Conservation (phyloP, 208 protist species). For the Leishmania tropica region DNA sequence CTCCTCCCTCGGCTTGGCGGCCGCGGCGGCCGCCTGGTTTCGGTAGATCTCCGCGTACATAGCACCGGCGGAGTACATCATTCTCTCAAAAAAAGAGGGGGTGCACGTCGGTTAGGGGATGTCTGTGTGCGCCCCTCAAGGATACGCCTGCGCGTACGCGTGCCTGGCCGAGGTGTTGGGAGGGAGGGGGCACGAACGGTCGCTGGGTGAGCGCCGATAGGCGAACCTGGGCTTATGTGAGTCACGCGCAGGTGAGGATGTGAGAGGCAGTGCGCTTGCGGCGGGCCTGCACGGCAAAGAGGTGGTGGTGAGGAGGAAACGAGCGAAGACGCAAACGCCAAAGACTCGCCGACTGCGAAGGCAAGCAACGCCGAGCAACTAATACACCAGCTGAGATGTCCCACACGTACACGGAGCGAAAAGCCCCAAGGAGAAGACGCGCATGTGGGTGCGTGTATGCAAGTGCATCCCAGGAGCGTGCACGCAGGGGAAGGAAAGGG, state of each 20-base stretch:
- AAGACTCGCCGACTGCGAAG: not conserved
- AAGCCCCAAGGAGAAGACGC: not conserved
- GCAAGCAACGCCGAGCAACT: not conserved
- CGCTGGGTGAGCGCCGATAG: not conserved
- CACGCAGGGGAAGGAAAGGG: no score
- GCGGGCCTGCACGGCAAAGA: not conserved
- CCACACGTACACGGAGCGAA: not conserved
- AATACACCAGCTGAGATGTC: not conserved
- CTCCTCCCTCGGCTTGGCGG: slow-evolving; percentile 23
- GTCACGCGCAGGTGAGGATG: not conserved
- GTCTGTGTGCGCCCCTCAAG: not conserved
- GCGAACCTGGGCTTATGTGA: not conserved
- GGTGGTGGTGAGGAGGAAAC: not conserved
- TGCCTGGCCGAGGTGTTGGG: not conserved
- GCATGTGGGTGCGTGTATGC: not conserved
- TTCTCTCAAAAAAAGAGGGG: not conserved
- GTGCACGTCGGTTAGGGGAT: not conserved
- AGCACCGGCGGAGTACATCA: slow-evolving; percentile 26
- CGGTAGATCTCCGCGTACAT: slow-evolving; percentile 37
- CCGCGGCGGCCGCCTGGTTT: not conserved
- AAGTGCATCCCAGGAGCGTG: not conserved
- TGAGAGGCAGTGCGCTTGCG: not conserved
- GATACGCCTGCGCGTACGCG: not conserved
- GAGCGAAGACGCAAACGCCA: no score
- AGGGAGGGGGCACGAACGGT: not conserved